Evolutionary conservation across 345 rosid genomes (phyloP).

Genomic region (Populus nigra): DNA sequence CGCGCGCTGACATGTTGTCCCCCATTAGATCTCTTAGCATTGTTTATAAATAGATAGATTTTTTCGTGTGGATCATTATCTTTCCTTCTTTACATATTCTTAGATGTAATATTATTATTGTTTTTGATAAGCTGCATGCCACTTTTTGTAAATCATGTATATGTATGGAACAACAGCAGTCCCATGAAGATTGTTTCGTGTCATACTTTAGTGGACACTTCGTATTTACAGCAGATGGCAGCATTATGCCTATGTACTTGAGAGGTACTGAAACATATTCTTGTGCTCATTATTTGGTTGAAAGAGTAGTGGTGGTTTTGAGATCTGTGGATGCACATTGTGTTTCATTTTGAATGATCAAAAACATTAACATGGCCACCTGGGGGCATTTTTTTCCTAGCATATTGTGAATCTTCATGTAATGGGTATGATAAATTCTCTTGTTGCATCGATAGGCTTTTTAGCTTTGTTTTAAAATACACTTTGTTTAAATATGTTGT

Average conservation of each 20-base stretch:
- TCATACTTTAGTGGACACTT: conserved; percentile 2
- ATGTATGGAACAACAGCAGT: background rate
- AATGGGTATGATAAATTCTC: background rate
- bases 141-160: conserved; percentile 2
- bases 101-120: background rate
- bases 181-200: conserved; percentile 3
- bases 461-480: background rate
- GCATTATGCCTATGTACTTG: background rate
- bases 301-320: background rate
- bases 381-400: background rate
- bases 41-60: conserved; percentile 5
- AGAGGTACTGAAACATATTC: background rate
- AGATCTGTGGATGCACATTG: background rate
- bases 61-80: conserved; percentile 22
- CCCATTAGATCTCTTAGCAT: conserved; percentile 16
- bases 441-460: background rate
- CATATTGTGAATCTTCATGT: background rate
- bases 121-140: conserved; percentile 9
- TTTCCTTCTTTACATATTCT: conserved; percentile 9
- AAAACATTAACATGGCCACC: background rate
- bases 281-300: background rate
- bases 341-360: background rate
- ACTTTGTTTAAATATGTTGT: background rate
- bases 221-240: background rate
- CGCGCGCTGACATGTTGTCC: conserved; percentile 19